Conservation (phyloP, 2,329 filamentous ascomycete species). For the Byssothecium circinans region DNA sequence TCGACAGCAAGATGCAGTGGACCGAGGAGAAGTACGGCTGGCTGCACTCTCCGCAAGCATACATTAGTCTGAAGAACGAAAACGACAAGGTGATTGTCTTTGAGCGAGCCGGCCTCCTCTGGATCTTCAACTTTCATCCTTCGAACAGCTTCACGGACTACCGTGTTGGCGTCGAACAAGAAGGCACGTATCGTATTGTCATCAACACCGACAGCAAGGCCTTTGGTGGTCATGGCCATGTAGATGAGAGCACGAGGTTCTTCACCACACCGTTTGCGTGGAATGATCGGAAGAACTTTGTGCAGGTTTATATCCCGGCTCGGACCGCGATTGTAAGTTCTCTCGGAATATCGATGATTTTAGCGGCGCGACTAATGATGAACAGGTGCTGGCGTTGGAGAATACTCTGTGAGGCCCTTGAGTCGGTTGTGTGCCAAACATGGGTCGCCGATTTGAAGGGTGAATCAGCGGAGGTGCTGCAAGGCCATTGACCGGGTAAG, state of each 20-base stretch:
- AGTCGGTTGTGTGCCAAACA: too few species aligned
- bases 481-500: too few species aligned
- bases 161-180: constrained; percentile 79
- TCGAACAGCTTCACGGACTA: constrained; percentile 87
- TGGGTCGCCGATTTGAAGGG: too few species aligned
- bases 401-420: constrained; percentile 6
- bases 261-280: constrained; percentile 89
- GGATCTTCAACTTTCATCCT: constrained; percentile 95
- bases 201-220: constrained; percentile 77
- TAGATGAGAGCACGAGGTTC: constrained; percentile 80
- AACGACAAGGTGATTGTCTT: constrained; percentile 93
- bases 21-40: constrained; percentile 88
- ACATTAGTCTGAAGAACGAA: constrained; percentile 92
- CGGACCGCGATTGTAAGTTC: constrained; percentile 75
- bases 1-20: constrained; percentile 88
- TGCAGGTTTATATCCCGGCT: constrained; percentile 86
- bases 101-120: constrained; percentile 85
- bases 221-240: constrained; percentile 77
- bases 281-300: constrained; percentile 88
- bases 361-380: too few species aligned
- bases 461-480: too few species aligned
- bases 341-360: not conserved
- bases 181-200: constrained; percentile 84
- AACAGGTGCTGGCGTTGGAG: constrained; percentile 10
- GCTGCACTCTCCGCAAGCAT: constrained; percentile 83